Evolutionary conservation across 2,329 filamentous ascomycete species (phyloP).

Genomic region (Thielaviopsis punctulata): DNA sequence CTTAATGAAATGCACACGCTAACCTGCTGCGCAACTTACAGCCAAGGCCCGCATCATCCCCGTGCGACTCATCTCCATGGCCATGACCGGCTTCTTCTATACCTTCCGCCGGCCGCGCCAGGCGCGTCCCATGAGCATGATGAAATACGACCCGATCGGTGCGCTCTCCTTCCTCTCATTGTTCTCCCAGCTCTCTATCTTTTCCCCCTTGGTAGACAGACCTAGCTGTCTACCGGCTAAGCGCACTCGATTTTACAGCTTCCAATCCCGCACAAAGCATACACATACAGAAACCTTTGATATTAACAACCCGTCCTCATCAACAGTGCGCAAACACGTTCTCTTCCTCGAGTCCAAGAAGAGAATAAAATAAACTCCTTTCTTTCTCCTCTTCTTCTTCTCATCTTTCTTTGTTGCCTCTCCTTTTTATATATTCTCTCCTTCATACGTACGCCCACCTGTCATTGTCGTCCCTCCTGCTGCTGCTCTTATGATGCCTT

Average conservation of each 20-base stretch:
- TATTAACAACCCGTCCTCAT: neutral
- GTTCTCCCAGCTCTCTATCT: neutral
- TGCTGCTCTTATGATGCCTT: no score
- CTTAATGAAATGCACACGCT: no score
- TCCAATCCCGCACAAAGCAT: no score
- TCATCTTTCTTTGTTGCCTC: neutral
- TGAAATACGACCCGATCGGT: slow-evolving; percentile 98
- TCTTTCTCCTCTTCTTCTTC: neutral
- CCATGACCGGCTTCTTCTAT: slow-evolving; percentile 95
- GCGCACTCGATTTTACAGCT: no score
- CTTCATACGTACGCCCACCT: neutral
- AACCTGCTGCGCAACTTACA: slow-evolving; percentile 21
- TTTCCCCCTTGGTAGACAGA: no score
- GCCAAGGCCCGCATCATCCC: slow-evolving; percentile 83
- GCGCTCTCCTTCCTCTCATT: slow-evolving; percentile 17
- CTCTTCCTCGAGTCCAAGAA: slow-evolving; percentile 89
- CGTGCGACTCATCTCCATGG: slow-evolving; percentile 94
- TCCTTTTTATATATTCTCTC: no score
- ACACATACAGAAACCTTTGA: no score
- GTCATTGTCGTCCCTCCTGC: neutral
- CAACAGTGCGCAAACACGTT: slow-evolving; percentile 76
- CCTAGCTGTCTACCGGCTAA: no score
- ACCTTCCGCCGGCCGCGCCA: slow-evolving; percentile 70
- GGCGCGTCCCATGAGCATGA: slow-evolving; percentile 77
- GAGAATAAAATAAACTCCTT: slow-evolving; percentile 36